phyloP scores from a whole-genome alignment of 306 rosid genomes.

The Cucumis hystrix region DNA sequence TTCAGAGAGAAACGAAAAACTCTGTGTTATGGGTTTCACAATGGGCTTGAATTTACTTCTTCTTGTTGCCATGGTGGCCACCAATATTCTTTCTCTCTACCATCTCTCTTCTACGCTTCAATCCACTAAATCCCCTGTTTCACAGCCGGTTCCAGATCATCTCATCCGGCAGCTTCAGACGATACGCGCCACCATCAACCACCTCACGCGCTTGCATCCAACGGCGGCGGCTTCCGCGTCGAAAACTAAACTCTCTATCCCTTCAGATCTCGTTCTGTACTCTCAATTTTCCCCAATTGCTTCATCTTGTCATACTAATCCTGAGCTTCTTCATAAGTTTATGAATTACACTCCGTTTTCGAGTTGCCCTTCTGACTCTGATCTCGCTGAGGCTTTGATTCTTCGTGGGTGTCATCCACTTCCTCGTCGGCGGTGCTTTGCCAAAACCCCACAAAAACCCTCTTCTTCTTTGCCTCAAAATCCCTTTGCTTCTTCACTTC shows the following conservation, averaged over 20 bases:
- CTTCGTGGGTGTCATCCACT: slow-evolving; percentile 96
- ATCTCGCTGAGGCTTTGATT: slow-evolving; percentile 46
- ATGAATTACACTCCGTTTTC: slow-evolving; percentile 75
- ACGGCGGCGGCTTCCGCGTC: not conserved
- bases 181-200: slow-evolving; percentile 92
- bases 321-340: slow-evolving; percentile 62
- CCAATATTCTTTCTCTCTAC: slow-evolving; percentile 87
- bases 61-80: slow-evolving; percentile 84
- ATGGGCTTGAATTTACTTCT: slow-evolving; percentile 75
- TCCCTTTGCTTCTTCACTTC: slow-evolving; percentile 47
- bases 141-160: slow-evolving; percentile 55
- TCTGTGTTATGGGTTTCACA: slow-evolving; percentile 46
- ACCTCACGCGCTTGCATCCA: slow-evolving; percentile 74
- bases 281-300: slow-evolving; percentile 69
- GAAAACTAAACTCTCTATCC: slow-evolving; percentile 17
- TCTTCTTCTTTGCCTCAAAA: slow-evolving; percentile 31
- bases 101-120: slow-evolving; percentile 71
- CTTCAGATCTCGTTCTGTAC: slow-evolving; percentile 70
- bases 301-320: slow-evolving; percentile 69
- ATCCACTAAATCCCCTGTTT: slow-evolving; percentile 33
- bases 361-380: slow-evolving; percentile 57
- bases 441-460: slow-evolving; percentile 54
- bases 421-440: slow-evolving; percentile 90
- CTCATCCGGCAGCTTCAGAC: slow-evolving; percentile 75
- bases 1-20: not conserved